Percentiles rank a stretch among this genome's conserved stretches.
These are phyloP conservation scores for Cryptococcus depauperatus DNA, from an alignment of 1,284 basidiomycete species.

Conservation along the genomic window DNA sequence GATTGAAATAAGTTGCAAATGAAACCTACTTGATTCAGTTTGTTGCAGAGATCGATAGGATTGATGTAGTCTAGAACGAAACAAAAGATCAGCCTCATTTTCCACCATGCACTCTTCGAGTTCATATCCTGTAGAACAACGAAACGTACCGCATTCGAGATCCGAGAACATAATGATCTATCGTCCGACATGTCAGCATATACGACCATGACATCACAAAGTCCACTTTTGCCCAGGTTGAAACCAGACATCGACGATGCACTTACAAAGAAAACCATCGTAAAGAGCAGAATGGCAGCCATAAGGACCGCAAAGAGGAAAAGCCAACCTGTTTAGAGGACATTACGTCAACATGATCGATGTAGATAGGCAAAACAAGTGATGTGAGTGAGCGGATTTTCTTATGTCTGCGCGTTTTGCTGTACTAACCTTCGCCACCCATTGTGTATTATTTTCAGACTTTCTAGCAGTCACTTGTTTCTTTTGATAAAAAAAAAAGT, in stretches of 20 bases:
- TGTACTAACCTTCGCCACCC: slow-evolving; percentile 40
- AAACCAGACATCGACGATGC: not conserved
- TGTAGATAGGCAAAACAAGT: not conserved
- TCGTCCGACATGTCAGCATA: not conserved
- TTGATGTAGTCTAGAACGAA: slow-evolving; percentile 76
- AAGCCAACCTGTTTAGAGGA: slow-evolving; percentile 63
- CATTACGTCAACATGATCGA: not conserved
- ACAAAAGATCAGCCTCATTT: not conserved
- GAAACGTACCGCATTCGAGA: slow-evolving; percentile 66
- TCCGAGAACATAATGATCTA: slow-evolving; percentile 99
- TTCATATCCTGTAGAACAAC: not conserved
- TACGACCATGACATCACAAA: not conserved
- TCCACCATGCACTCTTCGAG: not conserved
- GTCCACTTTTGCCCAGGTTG: not conserved
- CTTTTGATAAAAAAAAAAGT: not conserved
- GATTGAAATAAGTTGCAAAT: not conserved
- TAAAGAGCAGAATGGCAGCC: slow-evolving; percentile 87
- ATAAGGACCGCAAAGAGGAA: slow-evolving; percentile 89
- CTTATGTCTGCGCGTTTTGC: not conserved
- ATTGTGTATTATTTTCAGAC: no score
- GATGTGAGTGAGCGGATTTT: not conserved
- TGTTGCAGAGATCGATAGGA: slow-evolving; percentile 99
- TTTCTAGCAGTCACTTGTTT: no score
- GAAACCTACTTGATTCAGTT: slow-evolving; percentile 84
- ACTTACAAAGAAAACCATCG: slow-evolving; percentile 96